Percentiles rank a stretch among this genome's conserved stretches.
These are phyloP conservation scores for Globisporangium spiculum DNA, from an alignment of 352 stramenopile species.

Conservation along the genomic window DNA sequence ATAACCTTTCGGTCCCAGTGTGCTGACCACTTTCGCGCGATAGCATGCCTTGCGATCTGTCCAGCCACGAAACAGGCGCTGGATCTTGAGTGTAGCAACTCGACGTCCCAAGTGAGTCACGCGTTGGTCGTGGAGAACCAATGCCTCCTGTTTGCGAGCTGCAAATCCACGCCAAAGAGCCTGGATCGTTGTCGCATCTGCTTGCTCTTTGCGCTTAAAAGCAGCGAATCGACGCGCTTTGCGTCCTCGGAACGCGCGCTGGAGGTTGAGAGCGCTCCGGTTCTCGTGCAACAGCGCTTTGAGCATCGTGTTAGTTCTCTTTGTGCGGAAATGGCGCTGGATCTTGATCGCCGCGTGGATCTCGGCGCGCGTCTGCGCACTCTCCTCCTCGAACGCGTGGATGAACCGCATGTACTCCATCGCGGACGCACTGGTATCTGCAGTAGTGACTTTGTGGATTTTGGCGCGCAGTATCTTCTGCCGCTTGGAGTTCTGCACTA, in stretches of 20 bases:
- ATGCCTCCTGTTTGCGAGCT: conserved; percentile 31
- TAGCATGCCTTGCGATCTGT: conserved; percentile 34
- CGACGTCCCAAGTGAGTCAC: conserved; percentile 26
- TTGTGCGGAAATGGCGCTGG: conserved; percentile 57
- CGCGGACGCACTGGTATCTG: conserved; percentile 36
- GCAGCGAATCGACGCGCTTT: conserved; percentile 40
- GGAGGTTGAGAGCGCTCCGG: conserved; percentile 48
- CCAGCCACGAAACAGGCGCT: conserved; percentile 59
- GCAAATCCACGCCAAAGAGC: conserved; percentile 40
- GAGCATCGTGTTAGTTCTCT: conserved; percentile 40
- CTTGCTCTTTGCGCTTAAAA: conserved; percentile 31
- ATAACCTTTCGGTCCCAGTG: conserved; percentile 47
- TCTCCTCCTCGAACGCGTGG: conserved; percentile 60
- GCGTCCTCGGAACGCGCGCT: conserved; percentile 62
- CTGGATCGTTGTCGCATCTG: conserved; percentile 48
- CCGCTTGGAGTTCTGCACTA: conserved; percentile 67
- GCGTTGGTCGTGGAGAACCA: conserved; percentile 13
- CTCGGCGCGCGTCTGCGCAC: conserved; percentile 42
- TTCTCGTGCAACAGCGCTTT: conserved; percentile 55
- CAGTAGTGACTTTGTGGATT: conserved; percentile 45
- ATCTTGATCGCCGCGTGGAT: conserved; percentile 52
- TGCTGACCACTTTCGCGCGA: conserved; percentile 42
- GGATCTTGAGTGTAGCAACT: conserved; percentile 36
- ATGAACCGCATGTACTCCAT: conserved; percentile 82
- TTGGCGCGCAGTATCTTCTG: conserved; percentile 56